These are phyloP conservation scores for Colletotrichum gigasporum DNA, from an alignment of 2,329 filamentous ascomycete genomes.

Conservation along the genomic window DNA sequence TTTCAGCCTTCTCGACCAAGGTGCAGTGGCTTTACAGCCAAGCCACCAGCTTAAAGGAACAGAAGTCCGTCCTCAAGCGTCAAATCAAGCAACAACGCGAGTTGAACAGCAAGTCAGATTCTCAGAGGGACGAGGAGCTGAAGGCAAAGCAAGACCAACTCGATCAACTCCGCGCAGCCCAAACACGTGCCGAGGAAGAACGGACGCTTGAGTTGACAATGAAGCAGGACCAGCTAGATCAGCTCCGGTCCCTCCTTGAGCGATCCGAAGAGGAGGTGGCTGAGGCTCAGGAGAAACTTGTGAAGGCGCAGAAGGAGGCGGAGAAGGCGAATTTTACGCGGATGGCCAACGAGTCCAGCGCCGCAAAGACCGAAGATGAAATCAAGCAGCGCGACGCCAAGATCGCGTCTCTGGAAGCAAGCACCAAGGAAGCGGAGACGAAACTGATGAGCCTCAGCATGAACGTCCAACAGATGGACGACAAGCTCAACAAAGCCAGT, in stretches of 20 bases:
- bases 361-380: slow-evolving; percentile 39
- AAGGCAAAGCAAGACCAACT: slow-evolving; percentile 66
- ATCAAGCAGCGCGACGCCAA: slow-evolving; percentile 50
- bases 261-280: slow-evolving; percentile 48
- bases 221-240: slow-evolving; percentile 61
- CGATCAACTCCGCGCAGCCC: slow-evolving; percentile 45
- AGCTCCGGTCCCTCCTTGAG: slow-evolving; percentile 43
- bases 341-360: slow-evolving; percentile 34
- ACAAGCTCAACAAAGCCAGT: slow-evolving; percentile 51
- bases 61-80: slow-evolving; percentile 87
- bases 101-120: slow-evolving; percentile 87
- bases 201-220: slow-evolving; percentile 70
- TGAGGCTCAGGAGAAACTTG: slow-evolving; percentile 58
- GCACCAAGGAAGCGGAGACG: slow-evolving; percentile 46
- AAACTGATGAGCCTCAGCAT: slow-evolving; percentile 43
- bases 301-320: slow-evolving; percentile 57
- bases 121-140: slow-evolving; percentile 73
- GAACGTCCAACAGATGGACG: slow-evolving; percentile 38
- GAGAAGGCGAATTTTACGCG: slow-evolving; percentile 43
- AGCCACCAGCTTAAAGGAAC: slow-evolving; percentile 81
- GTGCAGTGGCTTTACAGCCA: slow-evolving; percentile 83
- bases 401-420: slow-evolving; percentile 51
- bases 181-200: slow-evolving; percentile 43
- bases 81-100: slow-evolving; percentile 97
- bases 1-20: slow-evolving; percentile 80